A percentile compares a stretch with the other conserved stretches of the same genome.
phyloP scores from a whole-genome alignment of 805 yeast species.

The Debaryomyces prosopidis region DNA sequence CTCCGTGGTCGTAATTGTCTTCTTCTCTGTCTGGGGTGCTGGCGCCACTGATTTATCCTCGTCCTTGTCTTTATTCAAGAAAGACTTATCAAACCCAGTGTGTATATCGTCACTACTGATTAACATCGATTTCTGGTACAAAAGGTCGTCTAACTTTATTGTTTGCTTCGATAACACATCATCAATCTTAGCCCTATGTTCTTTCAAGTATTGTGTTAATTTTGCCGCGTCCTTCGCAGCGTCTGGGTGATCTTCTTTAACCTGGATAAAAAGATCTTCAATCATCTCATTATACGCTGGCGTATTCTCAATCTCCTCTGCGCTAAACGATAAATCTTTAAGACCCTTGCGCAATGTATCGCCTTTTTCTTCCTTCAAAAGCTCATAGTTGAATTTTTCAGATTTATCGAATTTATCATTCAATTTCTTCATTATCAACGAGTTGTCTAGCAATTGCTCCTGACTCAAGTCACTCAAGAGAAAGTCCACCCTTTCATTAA shows the following conservation, averaged over 20 bases:
- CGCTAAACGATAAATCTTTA: conserved; percentile 35
- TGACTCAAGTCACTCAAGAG: conserved; percentile 47
- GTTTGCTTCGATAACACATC: conserved; percentile 63
- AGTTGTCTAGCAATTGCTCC: conserved; percentile 34
- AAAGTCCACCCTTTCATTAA: conserved; percentile 71
- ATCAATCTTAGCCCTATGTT: conserved; percentile 71
- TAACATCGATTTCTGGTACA: conserved; percentile 68
- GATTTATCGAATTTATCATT: conserved; percentile 53
- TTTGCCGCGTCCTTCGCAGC: conserved; percentile 39
- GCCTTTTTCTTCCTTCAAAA: conserved; percentile 35
- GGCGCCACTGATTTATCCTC: conserved; percentile 16
- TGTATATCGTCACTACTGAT: conserved; percentile 90
- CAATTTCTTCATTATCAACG: conserved; percentile 40
- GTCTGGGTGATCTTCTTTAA: conserved; percentile 59
- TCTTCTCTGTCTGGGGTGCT: conserved; percentile 12
- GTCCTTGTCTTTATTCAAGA: conserved; percentile 59
- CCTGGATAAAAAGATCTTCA: conserved; percentile 81
- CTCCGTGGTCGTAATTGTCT: conserved; percentile 28
- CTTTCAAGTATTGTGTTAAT: conserved; percentile 41
- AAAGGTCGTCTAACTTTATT: conserved; percentile 64
- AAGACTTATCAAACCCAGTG: conserved; percentile 87
- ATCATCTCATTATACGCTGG: conserved; percentile 90
- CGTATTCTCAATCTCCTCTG: conserved; percentile 40
- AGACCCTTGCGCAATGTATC: conserved; percentile 47
- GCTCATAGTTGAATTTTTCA: conserved; percentile 55